Evolutionary conservation across 495 filamentous ascomycete species (phyloP), one percentile per base, ranked within the genome.

Genomic region (Ramalina intermedia): DNA sequence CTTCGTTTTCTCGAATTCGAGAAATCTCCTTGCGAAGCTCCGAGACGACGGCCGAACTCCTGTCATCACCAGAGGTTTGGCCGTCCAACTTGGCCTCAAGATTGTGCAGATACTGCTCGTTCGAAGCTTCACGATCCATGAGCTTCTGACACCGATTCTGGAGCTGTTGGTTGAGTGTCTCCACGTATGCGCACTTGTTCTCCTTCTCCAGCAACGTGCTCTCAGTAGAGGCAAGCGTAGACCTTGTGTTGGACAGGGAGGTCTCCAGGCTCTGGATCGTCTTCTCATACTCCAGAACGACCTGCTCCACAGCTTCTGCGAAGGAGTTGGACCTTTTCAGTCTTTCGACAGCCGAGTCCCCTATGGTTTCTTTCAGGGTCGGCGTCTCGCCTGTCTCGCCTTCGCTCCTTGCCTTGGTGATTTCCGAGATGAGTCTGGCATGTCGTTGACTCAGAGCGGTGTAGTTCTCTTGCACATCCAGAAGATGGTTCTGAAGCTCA

Each of bases 251-350:
- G 1, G 93, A 87, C 13, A 99, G 76, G 1, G 88, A 93, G 37
- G 86, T 78, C 67, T 99, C 93, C 23, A 99, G 76, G 55, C 74
- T 83, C 61, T 96, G 87, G 51, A 99, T 96, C 0, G 91, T 99
- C 74, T 94, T 96, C 57, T 99, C 91, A 61, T 99, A 99, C 60
- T 99, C 91, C 16, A 96, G 67, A 14, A 99, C 86, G 37, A 99
- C 86, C 60, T 91, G 83, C 58, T 99, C 93, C 26, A 96, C 89
- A 38, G 88, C 88, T 63, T 91, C 80, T 7, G 90, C 87, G 64
- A 96, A 96, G 8, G 85, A 89, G 57, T 88, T 91, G 16, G 91
- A 96, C 16, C 90, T 80, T 58, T 95, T 93, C 49, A 96, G 69
- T 49, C 93, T 73, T 61, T 95, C 88, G 7, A 88, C 79, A 3